Percentiles rank a stretch among this genome's conserved stretches.
Conservation (phyloP, 2,329 filamentous ascomycete genomes). For the Neophaeococcomyces aloes region DNA sequence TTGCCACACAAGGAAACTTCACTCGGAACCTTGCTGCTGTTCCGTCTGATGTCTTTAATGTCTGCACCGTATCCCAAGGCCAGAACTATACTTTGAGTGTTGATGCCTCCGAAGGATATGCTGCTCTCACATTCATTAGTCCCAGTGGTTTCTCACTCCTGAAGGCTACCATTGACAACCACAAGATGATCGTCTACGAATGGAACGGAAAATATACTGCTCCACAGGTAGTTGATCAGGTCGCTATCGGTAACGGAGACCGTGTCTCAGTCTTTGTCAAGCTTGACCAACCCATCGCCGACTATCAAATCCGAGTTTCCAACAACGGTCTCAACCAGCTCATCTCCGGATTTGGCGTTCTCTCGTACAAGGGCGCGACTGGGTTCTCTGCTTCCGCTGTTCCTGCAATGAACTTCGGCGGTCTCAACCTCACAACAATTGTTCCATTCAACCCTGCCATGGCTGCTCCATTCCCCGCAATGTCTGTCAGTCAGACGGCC, state of each 20-base stretch:
- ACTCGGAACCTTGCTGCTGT: slow-evolving; percentile 30
- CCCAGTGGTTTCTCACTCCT: slow-evolving; percentile 26
- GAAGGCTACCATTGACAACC: slow-evolving; percentile 34
- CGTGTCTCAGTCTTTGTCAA: slow-evolving; percentile 34
- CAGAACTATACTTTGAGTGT: slow-evolving; percentile 25
- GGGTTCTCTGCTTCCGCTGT: slow-evolving; percentile 22
- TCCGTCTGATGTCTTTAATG: slow-evolving; percentile 35
- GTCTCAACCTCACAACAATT: slow-evolving; percentile 32
- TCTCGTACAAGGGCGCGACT: slow-evolving; percentile 32
- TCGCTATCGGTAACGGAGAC: slow-evolving; percentile 29
- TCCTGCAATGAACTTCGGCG: slow-evolving; percentile 43
- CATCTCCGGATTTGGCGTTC: slow-evolving; percentile 42
- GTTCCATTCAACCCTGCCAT: slow-evolving; percentile 35
- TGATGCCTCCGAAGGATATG: slow-evolving; percentile 26
- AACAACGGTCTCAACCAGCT: slow-evolving; percentile 44
- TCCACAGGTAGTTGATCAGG: slow-evolving; percentile 29
- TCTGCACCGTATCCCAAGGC: slow-evolving; percentile 17
- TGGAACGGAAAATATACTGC: slow-evolving; percentile 35
- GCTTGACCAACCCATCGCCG: slow-evolving; percentile 28
- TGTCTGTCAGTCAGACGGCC: slow-evolving; percentile 32
- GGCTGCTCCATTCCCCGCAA: slow-evolving; percentile 40
- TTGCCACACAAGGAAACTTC: slow-evolving; percentile 25
- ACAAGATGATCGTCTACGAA: slow-evolving; percentile 36
- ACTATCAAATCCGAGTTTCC: slow-evolving; percentile 41
- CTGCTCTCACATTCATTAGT: slow-evolving; percentile 31